Percentiles rank a stretch among this genome's conserved stretches.
Evolutionary conservation across 192 early-diverging fungal species (phyloP).

Genomic region (Coemansia interrupta): DNA sequence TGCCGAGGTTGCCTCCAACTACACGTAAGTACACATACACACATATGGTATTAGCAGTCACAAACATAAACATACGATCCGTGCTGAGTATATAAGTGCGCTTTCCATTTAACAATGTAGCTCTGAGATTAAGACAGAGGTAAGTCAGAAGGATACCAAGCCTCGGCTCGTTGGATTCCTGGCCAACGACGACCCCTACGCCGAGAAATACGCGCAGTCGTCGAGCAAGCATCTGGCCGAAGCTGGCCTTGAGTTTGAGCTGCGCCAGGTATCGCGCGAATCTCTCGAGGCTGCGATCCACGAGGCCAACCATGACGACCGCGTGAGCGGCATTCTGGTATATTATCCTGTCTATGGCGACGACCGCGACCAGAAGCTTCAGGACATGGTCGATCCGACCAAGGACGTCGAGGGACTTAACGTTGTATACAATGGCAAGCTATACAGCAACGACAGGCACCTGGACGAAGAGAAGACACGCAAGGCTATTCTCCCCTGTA

Average conservation of each 20-base stretch:
- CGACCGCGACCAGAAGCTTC: slow-evolving; percentile 90
- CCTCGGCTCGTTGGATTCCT: slow-evolving; percentile 90
- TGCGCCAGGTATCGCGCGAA: slow-evolving; percentile 74
- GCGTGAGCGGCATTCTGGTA: slow-evolving; percentile 94
- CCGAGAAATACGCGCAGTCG: slow-evolving; percentile 91
- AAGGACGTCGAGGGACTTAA: slow-evolving; percentile 98
- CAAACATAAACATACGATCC: background rate
- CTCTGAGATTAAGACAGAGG: slow-evolving; percentile 52
- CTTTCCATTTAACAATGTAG: slow-evolving; percentile 9
- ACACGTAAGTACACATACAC: slow-evolving; percentile 32
- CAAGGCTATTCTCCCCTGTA: slow-evolving; percentile 98
- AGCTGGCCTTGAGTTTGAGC: slow-evolving; percentile 87
- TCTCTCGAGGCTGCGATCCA: slow-evolving; percentile 81
- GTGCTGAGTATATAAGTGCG: background rate
- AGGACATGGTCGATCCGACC: slow-evolving; percentile 77
- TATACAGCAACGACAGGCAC: slow-evolving; percentile 94
- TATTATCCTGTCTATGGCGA: slow-evolving; percentile 98
- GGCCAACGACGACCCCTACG: slow-evolving; percentile 91
- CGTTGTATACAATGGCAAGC: slow-evolving; percentile 90
- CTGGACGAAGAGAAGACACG: slow-evolving; percentile 75
- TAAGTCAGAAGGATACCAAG: slow-evolving; percentile 58
- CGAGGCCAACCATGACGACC: slow-evolving; percentile 82
- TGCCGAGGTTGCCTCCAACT: slow-evolving; percentile 52
- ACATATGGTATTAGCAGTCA: slow-evolving; percentile 1
- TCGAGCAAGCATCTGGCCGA: slow-evolving; percentile 90